Evolutionary conservation across 2,329 filamentous ascomycete genomes (phyloP), one percentile per base, ranked within the genome.

Genomic region (Neonectria sp.): DNA sequence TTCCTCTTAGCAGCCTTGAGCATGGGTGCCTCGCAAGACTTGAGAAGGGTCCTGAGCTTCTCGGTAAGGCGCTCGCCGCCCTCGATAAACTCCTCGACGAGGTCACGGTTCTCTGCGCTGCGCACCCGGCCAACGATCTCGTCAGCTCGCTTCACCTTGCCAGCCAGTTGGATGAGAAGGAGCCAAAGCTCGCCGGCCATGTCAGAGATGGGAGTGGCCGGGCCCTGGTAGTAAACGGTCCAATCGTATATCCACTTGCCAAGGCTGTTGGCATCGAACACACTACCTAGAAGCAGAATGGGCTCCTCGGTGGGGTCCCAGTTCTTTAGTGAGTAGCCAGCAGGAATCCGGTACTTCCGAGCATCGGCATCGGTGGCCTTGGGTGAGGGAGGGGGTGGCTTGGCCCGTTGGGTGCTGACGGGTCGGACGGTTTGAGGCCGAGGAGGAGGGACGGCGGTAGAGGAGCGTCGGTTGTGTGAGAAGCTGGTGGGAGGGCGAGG

Each of bases 231-330:
- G 84, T 94, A 97, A 71, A 98, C 94, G 21, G 96, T 98, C 96
- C 96, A 99, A 86, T 98, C 96, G 82, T 97, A 99, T 78, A 99
- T 97, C 96, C 96, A 99, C 84, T 98, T 98, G 77, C 96, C 96
- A 33, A 99, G 88, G 29, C 94, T 97, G 87, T 98, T 98, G 78
- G 95, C 94, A 79, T 98, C 96, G 78, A 98, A 98, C 63, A 98
- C 96, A 78, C 94, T 97, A 57, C 96, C 96, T 25, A 98, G 88
- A 29, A 99, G 89, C 79, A 98, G 91, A 79, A 99, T 98, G 58
- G 96, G 96, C 74, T 95, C 91, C 85, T 98, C 95, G 31, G 90
- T 91, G 1, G 95, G 95, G 79, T 99, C 96, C 96, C 96, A 98
- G 85, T 98, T 97, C 88, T 98, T 98, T 79, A 95, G 90, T 29